Percentiles rank a stretch among this genome's conserved stretches.
Evolutionary conservation across 495 filamentous ascomycete genomes (phyloP).

Genomic region (Cercophora samala): DNA sequence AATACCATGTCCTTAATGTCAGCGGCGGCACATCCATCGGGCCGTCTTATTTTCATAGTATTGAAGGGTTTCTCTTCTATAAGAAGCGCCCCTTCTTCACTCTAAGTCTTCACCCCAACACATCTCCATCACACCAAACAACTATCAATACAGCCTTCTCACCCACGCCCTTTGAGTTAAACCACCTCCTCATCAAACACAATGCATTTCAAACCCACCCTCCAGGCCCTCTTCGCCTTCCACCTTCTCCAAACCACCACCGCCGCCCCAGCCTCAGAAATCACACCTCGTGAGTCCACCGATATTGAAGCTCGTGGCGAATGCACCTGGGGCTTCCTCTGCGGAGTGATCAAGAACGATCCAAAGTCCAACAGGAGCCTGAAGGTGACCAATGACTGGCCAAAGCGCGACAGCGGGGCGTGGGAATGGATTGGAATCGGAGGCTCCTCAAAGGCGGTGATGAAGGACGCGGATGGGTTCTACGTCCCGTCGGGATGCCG

Average conservation of each 20-base stretch:
- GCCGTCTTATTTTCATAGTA: neutral
- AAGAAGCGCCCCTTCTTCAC: no score
- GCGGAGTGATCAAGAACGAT: neutral
- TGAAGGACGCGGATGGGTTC: conserved; percentile 2
- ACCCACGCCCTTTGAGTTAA: neutral
- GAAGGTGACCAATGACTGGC: neutral
- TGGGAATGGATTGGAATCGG: neutral
- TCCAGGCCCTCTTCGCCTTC: neutral
- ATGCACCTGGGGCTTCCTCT: neutral
- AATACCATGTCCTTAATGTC: neutral
- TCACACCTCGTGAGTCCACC: neutral
- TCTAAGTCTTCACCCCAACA: no score
- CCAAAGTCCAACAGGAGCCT: neutral
- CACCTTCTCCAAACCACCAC: neutral
- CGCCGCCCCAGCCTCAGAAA: neutral
- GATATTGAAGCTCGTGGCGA: neutral
- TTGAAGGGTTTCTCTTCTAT: neutral
- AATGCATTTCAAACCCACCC: conserved; percentile 1
- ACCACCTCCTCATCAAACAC: neutral
- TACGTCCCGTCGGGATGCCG: neutral
- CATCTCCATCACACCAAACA: neutral
- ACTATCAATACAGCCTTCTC: neutral
- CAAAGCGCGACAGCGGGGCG: neutral
- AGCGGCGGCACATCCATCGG: neutral
- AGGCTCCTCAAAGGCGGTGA: neutral